Evolutionary conservation across 2,329 filamentous ascomycete species (phyloP), one percentile per base, ranked within the genome.

Genomic region (Penicillium carneum): DNA sequence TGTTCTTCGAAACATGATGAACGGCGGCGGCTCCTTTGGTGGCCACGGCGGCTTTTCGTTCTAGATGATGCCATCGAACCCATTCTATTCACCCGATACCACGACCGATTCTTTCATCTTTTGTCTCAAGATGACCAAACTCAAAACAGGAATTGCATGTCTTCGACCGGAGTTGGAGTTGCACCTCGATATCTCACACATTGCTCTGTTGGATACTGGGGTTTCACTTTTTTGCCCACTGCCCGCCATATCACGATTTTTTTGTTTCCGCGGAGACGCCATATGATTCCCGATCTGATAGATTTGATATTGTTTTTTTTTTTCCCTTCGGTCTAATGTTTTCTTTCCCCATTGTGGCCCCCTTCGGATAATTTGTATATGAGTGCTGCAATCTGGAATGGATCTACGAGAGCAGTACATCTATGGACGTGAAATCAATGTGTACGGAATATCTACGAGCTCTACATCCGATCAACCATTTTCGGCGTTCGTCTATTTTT

Each of bases 1-100:
- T 76, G 88, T 93, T 67, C 81, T 93, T 29, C 92, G 92, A 81
- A 91, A 89, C 79, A 92, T 93, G 89, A 92, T 93, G 88, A 90
- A 90, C 68, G 86, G 86, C 64, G 86, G 82, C 26, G 83, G 83
- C 52, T 73, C 75, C 45, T 78, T 79, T 53, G 67, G 70, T 20
- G 73, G 75, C 53, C 80, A 79, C 45, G 82, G 83, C 47, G 82
- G 84, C 61, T 90, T 88, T 77, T 83, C 83, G 65, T 90, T 89
- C 71, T 82, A 82, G 76, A 66, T 43, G 39, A 48, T 41, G 20
- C 45, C 23, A 45, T 41, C 46, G 10, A 42, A 23, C 20, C 20
- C 18, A 23, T 36, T 38, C n/a, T 49, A 36, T 43, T 29, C 20
- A 36, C 38, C 43, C 29, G 29, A 49, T 60, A 48, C 57, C 57